Base-by-base conservation (phyloP, 1,284 basidiomycete genomes). In the Boletus mariae region DNA sequence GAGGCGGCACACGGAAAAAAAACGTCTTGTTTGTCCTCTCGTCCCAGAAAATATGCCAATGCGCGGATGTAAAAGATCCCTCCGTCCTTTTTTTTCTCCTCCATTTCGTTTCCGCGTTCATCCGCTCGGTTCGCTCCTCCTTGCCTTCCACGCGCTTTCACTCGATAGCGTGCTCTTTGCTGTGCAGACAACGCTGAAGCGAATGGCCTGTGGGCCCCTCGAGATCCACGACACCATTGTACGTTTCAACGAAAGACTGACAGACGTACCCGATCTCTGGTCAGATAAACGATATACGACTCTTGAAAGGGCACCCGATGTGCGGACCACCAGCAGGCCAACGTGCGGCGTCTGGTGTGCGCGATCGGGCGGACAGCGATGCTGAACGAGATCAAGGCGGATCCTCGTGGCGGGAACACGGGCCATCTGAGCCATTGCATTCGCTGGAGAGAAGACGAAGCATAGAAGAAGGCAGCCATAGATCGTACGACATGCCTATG, bases 371-470 rank as follows among this genome's bases (percentile, higher is more conserved):
- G 23, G 64, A 65, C 20, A 61, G 66, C 57, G 70, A 76, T 55
- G 61, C 59, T 7, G 72, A 74, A 53, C 66, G 70, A 51, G 69
- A 72, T 34, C 26, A 35, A n/a, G 49, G 17, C 12, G 66, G 64
- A 40, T 68, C 71, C 11, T 60, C 57, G 51, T 57, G 62, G 62
- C 45, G 11, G 40, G 49, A 41, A 31, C 57, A 61, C 29, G 54
- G 47, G 46, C 41, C 55, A 40, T 20, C 48, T 37, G 63, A 63
- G 20, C 32, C 40, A 41, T 32, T n/a, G 31, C 47, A 28, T 45
- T 13, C 46, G 10, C 11, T 37, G 31, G 62, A 57, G 46, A 52
- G 56, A 57, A 52, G 57, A 11, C 45, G 57, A 55, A 64, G 54
- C 34, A 56, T 28, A 17, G 56, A 61, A n/a, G 52, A 63, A 42